A percentile compares a stretch with the other conserved stretches of the same genome.
These are phyloP conservation scores for Lachancea quebecensis DNA, from an alignment of 805 yeast genomes.

Conservation along the genomic window DNA sequence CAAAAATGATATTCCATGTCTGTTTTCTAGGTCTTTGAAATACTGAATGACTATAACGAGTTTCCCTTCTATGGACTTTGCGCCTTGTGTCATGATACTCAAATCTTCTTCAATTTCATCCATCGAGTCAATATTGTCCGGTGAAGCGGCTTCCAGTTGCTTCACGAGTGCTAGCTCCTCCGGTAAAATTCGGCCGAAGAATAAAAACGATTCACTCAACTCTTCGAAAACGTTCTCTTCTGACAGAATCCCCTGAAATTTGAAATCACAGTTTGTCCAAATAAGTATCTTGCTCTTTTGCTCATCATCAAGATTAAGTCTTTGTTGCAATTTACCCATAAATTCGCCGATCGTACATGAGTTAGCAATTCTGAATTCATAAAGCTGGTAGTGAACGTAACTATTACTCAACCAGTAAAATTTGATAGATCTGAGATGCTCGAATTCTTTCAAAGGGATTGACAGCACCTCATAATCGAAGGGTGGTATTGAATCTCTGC, in stretches of 20 bases:
- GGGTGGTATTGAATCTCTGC: slow-evolving; percentile 33
- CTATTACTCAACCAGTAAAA: slow-evolving; percentile 71
- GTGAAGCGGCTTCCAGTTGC: slow-evolving; percentile 19
- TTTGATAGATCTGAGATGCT: slow-evolving; percentile 59
- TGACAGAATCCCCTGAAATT: slow-evolving; percentile 33
- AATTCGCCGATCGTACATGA: slow-evolving; percentile 50
- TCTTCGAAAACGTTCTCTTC: slow-evolving; percentile 35
- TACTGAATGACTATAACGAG: slow-evolving; percentile 70
- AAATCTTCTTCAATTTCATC: slow-evolving; percentile 14
- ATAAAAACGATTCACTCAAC: slow-evolving; percentile 32
- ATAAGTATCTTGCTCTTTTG: slow-evolving; percentile 42
- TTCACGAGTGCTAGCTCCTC: slow-evolving; percentile 30
- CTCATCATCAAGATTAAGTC: slow-evolving; percentile 44
- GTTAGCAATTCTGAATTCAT: slow-evolving; percentile 64
- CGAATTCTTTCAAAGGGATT: slow-evolving; percentile 69
- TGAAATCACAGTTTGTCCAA: slow-evolving; percentile 44
- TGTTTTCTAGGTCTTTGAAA: slow-evolving; percentile 54
- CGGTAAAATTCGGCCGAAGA: slow-evolving; percentile 45
- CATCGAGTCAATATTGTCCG: slow-evolving; percentile 12
- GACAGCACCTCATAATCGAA: slow-evolving; percentile 74
- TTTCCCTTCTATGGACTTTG: slow-evolving; percentile 27
- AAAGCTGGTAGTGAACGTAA: slow-evolving; percentile 58
- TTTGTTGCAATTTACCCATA: slow-evolving; percentile 47
- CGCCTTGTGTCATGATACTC: slow-evolving; percentile 19
- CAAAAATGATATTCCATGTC: slow-evolving; percentile 82